Base-by-base conservation (phyloP, 352 stramenopile genomes). In the Phytopythium kandeliae region DNA sequence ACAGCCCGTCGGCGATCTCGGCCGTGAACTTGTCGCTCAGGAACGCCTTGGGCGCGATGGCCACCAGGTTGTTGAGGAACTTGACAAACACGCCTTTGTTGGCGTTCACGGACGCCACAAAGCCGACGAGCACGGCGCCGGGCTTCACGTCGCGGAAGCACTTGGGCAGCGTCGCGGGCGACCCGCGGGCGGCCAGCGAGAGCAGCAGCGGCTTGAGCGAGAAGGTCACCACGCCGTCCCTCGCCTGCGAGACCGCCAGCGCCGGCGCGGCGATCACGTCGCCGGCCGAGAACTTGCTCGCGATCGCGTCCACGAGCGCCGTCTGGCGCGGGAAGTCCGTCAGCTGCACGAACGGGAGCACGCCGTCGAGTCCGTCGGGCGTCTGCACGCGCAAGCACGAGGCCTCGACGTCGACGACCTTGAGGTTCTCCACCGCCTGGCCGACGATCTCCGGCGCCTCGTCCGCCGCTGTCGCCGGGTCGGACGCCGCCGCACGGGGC, bases 51-150 rank as follows among this genome's bases (percentile, higher is more conserved):
- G 83, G 85, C 2, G 83, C 79, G 6, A 96, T 58, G 2, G 79
- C 82, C 16, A 87, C 86, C 4, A 94, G 63, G 60, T 94, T 85
- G 67, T 93, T 92, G 35, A 96, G 62, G 50, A 96, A 94, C 48
- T 86, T 87, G 21, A 96, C 77, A 48, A 96, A 96, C 26, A 96
- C 84, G 12, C 85, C 81, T 48, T 85, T 86, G 4, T 68, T 78
- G 9, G 65, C 67, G 37, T 86, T 78, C 41, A 96, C 75, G 3
- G 83, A 89, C 19, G 82, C 78, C 37, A 96, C 82, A 43, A 87
- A 89, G 5, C 85, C 85, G 36, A 93, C 66, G 12, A 96, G 46
- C 19, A 86, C 52, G 28, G 74, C 58, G 15, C 73, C 73, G 24
- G 87, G 73, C 53, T 74, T 66, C 1, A 95, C 70, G 12, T 90